phyloP scores from a whole-genome alignment of 2,329 filamentous ascomycete species.

The Aspergillus caelatus region DNA sequence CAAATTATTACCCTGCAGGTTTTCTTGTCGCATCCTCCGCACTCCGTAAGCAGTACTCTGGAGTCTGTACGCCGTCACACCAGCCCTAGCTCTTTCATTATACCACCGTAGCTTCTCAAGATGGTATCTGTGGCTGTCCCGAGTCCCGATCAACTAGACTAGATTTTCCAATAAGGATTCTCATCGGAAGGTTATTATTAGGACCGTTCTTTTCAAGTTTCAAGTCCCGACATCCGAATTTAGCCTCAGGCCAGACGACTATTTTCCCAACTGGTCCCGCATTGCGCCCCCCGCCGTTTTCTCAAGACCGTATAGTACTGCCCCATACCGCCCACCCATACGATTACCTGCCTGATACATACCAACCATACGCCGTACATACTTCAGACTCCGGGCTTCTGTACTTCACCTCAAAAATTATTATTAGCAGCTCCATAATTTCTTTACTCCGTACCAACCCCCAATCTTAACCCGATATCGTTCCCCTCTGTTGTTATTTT shows the following conservation, averaged over 20 bases:
- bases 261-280: slow-evolving; percentile 3
- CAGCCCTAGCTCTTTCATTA: neutral
- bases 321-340: slow-evolving; percentile 5
- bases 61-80: neutral
- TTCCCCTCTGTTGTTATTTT: slow-evolving; percentile 10
- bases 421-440: slow-evolving; percentile 8
- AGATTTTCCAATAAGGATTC: neutral
- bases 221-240: neutral
- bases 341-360: neutral
- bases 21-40: neutral
- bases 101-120: no score
- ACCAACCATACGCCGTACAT: neutral
- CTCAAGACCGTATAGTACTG: neutral
- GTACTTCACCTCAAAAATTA: slow-evolving; percentile 1
- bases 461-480: slow-evolving; percentile 14
- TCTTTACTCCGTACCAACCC: slow-evolving; percentile 5
- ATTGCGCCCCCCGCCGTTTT: neutral
- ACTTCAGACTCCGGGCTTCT: neutral
- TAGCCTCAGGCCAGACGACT: neutral
- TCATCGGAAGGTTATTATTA: neutral
- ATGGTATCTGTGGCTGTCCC: neutral
- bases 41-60: neutral
- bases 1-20: neutral
- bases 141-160: neutral
- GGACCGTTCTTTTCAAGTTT: neutral